phyloP scores from a whole-genome alignment of 2,329 filamentous ascomycete genomes.

The Aspergillus sergii region DNA sequence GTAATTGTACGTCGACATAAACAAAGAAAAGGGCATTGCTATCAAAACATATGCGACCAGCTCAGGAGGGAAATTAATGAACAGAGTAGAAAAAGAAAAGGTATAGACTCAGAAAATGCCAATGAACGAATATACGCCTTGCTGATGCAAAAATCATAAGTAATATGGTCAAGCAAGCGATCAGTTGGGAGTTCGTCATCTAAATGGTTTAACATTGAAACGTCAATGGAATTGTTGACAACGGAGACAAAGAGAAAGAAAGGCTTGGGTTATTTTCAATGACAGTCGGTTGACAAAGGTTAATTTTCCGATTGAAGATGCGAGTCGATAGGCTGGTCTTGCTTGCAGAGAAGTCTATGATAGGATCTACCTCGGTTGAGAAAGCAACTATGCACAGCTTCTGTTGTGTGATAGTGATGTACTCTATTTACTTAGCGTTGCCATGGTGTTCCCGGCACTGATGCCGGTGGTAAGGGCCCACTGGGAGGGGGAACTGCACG shows the following conservation, averaged over 20 bases:
- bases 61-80: conserved; percentile 10
- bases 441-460: conserved; percentile 33
- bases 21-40: conserved; percentile 1
- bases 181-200: conserved; percentile 11
- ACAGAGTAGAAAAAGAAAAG: conserved; percentile 3
- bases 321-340: background rate
- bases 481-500: conserved; percentile 64
- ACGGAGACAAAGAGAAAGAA: background rate
- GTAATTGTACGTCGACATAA: background rate
- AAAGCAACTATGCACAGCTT: background rate
- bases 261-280: background rate
- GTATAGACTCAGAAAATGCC: conserved; percentile 8
- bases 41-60: conserved; percentile 8
- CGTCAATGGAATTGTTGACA: background rate
- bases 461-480: conserved; percentile 63
- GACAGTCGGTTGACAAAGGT: background rate
- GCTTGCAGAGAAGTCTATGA: background rate
- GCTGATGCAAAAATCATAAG: conserved; percentile 27
- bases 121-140: conserved; percentile 25
- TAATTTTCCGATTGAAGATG: background rate
- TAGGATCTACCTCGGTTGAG: background rate
- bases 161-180: conserved; percentile 21
- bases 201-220: background rate
- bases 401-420: background rate
- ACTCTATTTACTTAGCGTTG: conserved; percentile 15